Percentiles rank a stretch among this genome's conserved stretches.
phyloP scores from a whole-genome alignment of 1,139 yeast genomes.

The Trichomonascaceae sp. region DNA sequence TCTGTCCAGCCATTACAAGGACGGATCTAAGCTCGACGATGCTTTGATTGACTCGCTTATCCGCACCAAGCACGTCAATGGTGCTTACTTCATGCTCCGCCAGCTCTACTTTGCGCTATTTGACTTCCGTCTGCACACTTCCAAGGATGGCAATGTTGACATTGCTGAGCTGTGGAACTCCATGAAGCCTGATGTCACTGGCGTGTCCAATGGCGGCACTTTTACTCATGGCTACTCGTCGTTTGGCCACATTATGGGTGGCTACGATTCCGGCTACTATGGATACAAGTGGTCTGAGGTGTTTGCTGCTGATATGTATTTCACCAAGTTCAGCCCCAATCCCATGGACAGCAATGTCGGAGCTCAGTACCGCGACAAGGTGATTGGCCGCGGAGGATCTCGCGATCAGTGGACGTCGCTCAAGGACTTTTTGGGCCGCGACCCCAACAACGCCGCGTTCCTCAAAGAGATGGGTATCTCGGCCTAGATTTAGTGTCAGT shows the following conservation, averaged over 20 bases:
- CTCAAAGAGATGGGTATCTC: conserved; percentile 42
- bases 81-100: conserved; percentile 55
- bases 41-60: conserved; percentile 48
- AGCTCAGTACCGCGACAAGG: conserved; percentile 51
- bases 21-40: conserved; percentile 46
- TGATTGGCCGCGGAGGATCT: conserved; percentile 62
- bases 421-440: conserved; percentile 57
- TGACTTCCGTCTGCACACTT: conserved; percentile 59
- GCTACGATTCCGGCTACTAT: conserved; percentile 77
- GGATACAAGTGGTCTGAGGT: conserved; percentile 81
- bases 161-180: conserved; percentile 49
- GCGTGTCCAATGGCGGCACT: conserved; percentile 41
- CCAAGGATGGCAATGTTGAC: conserved; percentile 27
- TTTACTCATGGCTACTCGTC: conserved; percentile 57
- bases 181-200: conserved; percentile 43
- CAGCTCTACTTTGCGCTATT: conserved; percentile 69
- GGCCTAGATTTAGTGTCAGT: no score
- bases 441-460: conserved; percentile 62
- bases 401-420: conserved; percentile 54
- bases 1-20: conserved; percentile 51
- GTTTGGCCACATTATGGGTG: conserved; percentile 75
- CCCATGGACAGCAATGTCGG: conserved; percentile 58
- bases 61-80: conserved; percentile 60
- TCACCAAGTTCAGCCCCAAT: conserved; percentile 51
- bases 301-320: conserved; percentile 73